Conservation (phyloP, 306 rosid genomes). For the Lathyrus oleraceus region DNA sequence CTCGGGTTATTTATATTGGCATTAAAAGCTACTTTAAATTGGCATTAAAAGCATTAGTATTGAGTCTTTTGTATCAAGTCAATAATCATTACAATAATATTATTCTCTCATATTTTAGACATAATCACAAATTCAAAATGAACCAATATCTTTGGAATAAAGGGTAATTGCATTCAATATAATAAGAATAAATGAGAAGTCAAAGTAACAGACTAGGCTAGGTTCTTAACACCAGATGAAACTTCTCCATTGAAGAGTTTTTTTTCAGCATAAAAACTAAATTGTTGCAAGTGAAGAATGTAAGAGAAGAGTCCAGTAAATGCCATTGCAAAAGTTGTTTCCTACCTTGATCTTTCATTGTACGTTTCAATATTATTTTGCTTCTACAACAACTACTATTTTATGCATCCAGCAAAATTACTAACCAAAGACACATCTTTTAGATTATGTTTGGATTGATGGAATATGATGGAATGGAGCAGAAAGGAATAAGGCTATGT, state of each 20-base stretch:
- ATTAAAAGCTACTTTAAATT: too few relatives aligned
- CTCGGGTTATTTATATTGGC: neutral
- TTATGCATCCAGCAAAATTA: conserved; percentile 6
- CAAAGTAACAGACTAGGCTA: neutral
- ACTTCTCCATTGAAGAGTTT: neutral
- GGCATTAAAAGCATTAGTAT: too few relatives aligned
- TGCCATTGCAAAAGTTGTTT: neutral
- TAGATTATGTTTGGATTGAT: too few relatives aligned
- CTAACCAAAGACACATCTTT: neutral
- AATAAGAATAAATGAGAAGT: too few relatives aligned
- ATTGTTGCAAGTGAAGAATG: neutral
- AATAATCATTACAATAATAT: too few relatives aligned
- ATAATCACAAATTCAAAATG: neutral
- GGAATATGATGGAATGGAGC: too few relatives aligned
- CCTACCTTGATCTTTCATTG: conserved; percentile 10
- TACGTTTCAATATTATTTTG: neutral
- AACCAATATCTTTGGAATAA: conserved; percentile 3
- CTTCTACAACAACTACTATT: neutral
- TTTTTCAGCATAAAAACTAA: neutral
- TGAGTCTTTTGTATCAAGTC: too few relatives aligned
- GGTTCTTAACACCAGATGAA: neutral
- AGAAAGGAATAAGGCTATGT: too few relatives aligned
- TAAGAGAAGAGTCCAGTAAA: conserved; percentile 3
- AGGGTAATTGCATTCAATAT: neutral
- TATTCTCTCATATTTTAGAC: too few relatives aligned